Evolutionary conservation across 2,329 filamentous ascomycete genomes (phyloP), one percentile per base, ranked within the genome.

Genomic region (Hyphodiscus sp.): DNA sequence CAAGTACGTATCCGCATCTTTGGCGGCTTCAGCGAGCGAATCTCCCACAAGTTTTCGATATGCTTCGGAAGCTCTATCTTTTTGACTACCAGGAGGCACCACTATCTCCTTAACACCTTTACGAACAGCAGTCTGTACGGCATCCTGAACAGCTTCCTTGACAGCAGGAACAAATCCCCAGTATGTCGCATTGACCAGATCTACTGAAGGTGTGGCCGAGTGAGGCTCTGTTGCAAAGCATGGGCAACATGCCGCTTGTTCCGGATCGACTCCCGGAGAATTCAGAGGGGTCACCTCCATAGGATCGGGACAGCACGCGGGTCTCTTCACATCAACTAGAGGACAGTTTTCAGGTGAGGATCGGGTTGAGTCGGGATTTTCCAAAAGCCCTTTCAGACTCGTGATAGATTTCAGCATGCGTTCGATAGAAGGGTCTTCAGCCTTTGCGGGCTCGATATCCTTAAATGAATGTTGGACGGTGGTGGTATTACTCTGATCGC

Each of bases 81-180:
- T 53, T 18, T 58, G 53, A 43, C 47, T 48, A 13, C 57, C 58
- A 41, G 58, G 49, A 11, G 62, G 63, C 15, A 62, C 47, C 2
- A 55, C 47, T 41, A 58, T 57, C 2, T 62, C 60, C 11, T 59
- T 51, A 1, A 67, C 62, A 20, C 59, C 62, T 53, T 60, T 63
- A 10, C 49, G 58, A 18, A 66, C 63, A 42, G 63, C 65, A n/a
- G 51, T 48, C 49, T 63, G 58, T 2, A 67, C 60, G n/a, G 60
- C 62, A 53, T 58, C 57, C 23, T 65, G 59, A 18, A 65, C 60
- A 2, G 57, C 60, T 30, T 64, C 63, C 45, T 61, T 63, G 8
- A 65, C 57, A 9, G 47, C 46, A 20, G 63, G 64, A 18, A 60
- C 57, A 54, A 65, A 67, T 1, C 63, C 63, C 64, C 63, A 65